phyloP scores from a whole-genome alignment of 148 eudicot species.

The Camellia sinensis region DNA sequence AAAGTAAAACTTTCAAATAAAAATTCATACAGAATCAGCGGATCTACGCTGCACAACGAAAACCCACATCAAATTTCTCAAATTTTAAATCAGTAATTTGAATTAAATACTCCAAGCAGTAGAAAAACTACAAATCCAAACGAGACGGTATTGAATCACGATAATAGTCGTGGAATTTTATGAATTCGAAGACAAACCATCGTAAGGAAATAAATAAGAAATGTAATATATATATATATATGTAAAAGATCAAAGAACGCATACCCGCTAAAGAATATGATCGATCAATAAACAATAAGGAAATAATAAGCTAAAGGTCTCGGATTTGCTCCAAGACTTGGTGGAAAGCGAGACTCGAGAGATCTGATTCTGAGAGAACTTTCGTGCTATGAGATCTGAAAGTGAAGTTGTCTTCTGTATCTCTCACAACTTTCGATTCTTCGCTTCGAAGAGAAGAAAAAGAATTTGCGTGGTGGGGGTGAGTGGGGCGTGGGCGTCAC shows the following conservation, averaged over 20 bases:
- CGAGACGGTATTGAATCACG: neutral
- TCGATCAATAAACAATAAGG: neutral
- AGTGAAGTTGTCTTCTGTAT: neutral
- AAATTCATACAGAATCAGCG: neutral
- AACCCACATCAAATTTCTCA: neutral
- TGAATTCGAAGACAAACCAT: neutral
- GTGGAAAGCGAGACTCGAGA: neutral
- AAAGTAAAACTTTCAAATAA: neutral
- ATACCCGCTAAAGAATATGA: neutral
- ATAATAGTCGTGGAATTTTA: neutral
- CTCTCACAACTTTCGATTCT: neutral
- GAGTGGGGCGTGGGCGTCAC: neutral
- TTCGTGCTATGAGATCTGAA: neutral
- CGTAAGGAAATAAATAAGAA: neutral
- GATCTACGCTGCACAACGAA: slow-evolving; percentile 2
- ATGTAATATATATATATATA: no score
- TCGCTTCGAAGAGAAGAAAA: slow-evolving; percentile 4
- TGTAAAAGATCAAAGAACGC: neutral
- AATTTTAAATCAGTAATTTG: neutral
- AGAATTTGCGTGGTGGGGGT: neutral
- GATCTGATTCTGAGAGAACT: slow-evolving; percentile 12
- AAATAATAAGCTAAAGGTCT: neutral
- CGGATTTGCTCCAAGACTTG: neutral
- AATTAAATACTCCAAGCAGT: neutral
- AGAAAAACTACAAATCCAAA: neutral